Percentiles rank a stretch among this genome's conserved stretches.
These are phyloP conservation scores for Termitomyces sp. DNA, from an alignment of 768 basidiomycete species.

Conservation along the genomic window DNA sequence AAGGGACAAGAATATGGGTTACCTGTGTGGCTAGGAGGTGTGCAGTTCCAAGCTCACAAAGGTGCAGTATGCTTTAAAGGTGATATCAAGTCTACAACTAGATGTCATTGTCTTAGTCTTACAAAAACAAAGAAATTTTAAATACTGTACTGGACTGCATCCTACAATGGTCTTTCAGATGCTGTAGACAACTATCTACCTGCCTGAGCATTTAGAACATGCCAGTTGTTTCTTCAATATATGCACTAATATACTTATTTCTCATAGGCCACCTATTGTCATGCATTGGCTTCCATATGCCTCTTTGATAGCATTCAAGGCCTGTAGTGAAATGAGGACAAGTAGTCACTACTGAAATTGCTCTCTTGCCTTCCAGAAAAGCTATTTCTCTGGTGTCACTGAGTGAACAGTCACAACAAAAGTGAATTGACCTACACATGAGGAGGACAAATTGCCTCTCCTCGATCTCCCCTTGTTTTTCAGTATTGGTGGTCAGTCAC, in stretches of 20 bases:
- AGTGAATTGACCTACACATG: conserved; percentile 27
- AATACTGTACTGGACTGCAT: conserved; percentile 15
- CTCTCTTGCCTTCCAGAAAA: conserved; percentile 45
- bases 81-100: conserved; percentile 22
- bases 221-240: conserved; percentile 49
- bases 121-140: neutral
- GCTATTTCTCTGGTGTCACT: conserved; percentile 36
- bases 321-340: conserved; percentile 27
- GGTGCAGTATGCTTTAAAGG: neutral
- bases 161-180: conserved; percentile 50
- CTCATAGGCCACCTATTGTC: conserved; percentile 54
- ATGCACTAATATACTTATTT: conserved; percentile 60
- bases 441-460: conserved; percentile 58
- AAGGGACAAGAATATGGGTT: conserved; percentile 10
- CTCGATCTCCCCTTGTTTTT: conserved; percentile 46
- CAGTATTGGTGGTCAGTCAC: conserved; percentile 48
- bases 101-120: neutral
- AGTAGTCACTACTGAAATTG: neutral
- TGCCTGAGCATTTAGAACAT: conserved; percentile 53
- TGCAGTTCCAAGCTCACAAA: conserved; percentile 10
- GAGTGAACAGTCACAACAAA: neutral
- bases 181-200: conserved; percentile 56
- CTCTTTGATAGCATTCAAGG: conserved; percentile 45
- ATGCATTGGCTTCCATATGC: conserved; percentile 43
- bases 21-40: conserved; percentile 18